Evolutionary conservation across 2,329 filamentous ascomycete genomes (phyloP), one percentile per base, ranked within the genome.

Genomic region (Cryphonectria carpinicola): DNA sequence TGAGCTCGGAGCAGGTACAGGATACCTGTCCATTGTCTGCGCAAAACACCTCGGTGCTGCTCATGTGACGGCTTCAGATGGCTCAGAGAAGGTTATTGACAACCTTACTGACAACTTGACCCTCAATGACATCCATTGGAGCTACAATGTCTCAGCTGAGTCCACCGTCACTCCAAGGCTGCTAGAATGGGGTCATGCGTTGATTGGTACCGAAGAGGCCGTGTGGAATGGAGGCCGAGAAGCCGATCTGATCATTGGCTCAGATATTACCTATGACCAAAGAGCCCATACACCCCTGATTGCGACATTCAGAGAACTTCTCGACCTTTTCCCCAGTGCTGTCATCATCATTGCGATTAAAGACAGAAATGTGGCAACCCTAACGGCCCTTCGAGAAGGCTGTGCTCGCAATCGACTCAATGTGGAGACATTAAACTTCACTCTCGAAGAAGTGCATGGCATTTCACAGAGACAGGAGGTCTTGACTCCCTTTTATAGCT

Each of bases 211-310:
- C 0, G 90, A 90, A 78, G 85, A 89, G 67, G 76, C 83, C 67
- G 78, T 79, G 62, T 87, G 86, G 86, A 84, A 85, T 74, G 81
- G 81, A 28, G 83, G 83, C 25, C 76, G 77, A 5, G 75, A 77
- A 2, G 78, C 89, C 61, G 90, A 95, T 78, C 80, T 93, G 5
- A 86, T 95, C 2, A 80, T 95, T 39, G 93, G 92, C 4, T 92
- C 93, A 46, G 93, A 95, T 78, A 87, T 95, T 79, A 95, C 91
- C 0, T 95, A 95, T 79, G 92, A 95, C 77, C 84, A 84, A 72
- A 82, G 83, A 49, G 85, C 88, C 58, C 89, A 92, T 65, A 87
- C 89, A 0, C 82, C 88, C 1, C 83, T 95, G 35, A 84, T 93
- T 3, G 85, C 84, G 3, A 94, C 92, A 3, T 78, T 95, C 66